A percentile compares a stretch with the other conserved stretches of the same genome.
phyloP scores from a whole-genome alignment of 768 basidiomycete genomes.

The Postia placenta region DNA sequence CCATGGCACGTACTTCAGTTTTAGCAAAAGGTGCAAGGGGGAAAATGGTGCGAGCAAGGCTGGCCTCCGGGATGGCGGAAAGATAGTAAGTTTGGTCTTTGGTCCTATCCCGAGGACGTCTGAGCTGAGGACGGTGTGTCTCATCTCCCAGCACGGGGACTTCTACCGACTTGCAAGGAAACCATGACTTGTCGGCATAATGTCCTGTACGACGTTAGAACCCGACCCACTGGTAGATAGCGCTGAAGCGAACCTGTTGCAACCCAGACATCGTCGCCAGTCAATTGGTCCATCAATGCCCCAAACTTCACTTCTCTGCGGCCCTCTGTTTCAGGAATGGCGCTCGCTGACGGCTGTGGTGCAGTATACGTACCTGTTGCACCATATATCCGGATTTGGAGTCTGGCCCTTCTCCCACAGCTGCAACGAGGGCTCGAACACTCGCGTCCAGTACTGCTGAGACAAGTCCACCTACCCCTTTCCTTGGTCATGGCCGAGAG shows the following conservation, averaged over 20 bases:
- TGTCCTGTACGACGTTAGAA: conserved; percentile 50
- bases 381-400: conserved; percentile 92
- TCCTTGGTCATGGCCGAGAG: neutral
- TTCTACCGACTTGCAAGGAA: conserved; percentile 6
- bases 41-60: conserved; percentile 68
- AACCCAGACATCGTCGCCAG: conserved; percentile 48
- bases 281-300: conserved; percentile 64
- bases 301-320: conserved; percentile 88
- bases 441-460: conserved; percentile 83
- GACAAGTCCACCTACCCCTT: conserved; percentile 71
- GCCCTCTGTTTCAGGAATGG: too few species aligned
- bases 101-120: conserved; percentile 40
- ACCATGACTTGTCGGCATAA: conserved; percentile 71
- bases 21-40: conserved; percentile 70
- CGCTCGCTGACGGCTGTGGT: too few species aligned
- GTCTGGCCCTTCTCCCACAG: conserved; percentile 76
- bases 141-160: conserved; percentile 7
- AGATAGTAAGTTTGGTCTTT: conserved; percentile 96
- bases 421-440: conserved; percentile 81
- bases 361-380: conserved; percentile 58
- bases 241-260: conserved; percentile 79
- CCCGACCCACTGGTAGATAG: too few species aligned
- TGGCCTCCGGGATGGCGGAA: conserved; percentile 63
- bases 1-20: conserved; percentile 65
- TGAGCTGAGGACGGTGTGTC: conserved; percentile 28